Percentiles rank a stretch among this genome's conserved stretches.
Conservation (phyloP, 2,329 filamentous ascomycete genomes). For the Penicillium glabrum region DNA sequence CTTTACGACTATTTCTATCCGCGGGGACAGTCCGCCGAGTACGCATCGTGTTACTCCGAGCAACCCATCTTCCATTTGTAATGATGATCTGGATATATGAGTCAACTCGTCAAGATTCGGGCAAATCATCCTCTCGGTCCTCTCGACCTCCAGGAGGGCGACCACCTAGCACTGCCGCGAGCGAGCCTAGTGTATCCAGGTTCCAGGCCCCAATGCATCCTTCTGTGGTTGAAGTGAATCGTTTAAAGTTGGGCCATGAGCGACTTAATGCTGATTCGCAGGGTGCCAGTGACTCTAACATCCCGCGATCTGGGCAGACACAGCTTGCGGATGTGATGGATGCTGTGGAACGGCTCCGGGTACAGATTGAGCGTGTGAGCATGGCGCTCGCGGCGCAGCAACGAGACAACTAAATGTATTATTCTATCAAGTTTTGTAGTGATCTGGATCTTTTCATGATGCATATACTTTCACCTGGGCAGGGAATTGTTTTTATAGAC, state of each 20-base stretch:
- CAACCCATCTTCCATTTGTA: conserved; percentile 60
- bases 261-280: conserved; percentile 23
- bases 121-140: conserved; percentile 13
- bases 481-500: neutral
- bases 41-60: conserved; percentile 59
- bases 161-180: conserved; percentile 19
- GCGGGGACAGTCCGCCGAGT: conserved; percentile 54
- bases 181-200: conserved; percentile 24
- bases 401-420: neutral
- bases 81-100: conserved; percentile 59
- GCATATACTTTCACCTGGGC: neutral
- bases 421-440: neutral
- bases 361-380: conserved; percentile 35
- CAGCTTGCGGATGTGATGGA: conserved; percentile 34
- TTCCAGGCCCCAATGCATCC: conserved; percentile 25
- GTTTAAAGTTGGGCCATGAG: conserved; percentile 20
- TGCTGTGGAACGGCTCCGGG: conserved; percentile 36
- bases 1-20: conserved; percentile 57
- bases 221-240: conserved; percentile 23
- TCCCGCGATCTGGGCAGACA: conserved; percentile 22
- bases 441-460: neutral
- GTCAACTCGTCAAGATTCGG: conserved; percentile 28
- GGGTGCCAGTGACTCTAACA: conserved; percentile 23
- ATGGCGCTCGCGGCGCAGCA: conserved; percentile 28
- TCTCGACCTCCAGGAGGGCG: conserved; percentile 21